These are phyloP conservation scores for Maudiozyma bulderi DNA, from an alignment of 805 yeast species.

Conservation along the genomic window DNA sequence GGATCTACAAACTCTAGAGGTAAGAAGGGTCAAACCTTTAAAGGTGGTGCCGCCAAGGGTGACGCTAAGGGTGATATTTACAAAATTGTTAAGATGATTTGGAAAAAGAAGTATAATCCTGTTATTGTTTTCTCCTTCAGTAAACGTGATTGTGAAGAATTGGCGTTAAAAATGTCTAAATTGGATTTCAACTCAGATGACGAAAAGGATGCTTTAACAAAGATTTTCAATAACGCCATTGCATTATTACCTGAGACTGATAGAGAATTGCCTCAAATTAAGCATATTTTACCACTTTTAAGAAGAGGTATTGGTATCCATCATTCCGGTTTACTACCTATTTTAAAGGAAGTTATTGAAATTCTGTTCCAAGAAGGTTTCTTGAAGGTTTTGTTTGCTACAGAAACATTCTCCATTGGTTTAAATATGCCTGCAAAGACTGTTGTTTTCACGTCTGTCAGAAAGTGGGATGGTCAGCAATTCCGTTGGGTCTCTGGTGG, in stretches of 20 bases:
- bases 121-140: slow-evolving; percentile 98
- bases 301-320: slow-evolving; percentile 97
- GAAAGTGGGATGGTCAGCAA: slow-evolving; percentile 97
- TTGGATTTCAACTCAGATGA: slow-evolving; percentile 89
- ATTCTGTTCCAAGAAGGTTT: slow-evolving; percentile 95
- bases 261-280: slow-evolving; percentile 87
- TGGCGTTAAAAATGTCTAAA: slow-evolving; percentile 92
- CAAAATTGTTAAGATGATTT: slow-evolving; percentile 95
- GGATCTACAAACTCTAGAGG: slow-evolving; percentile 45
- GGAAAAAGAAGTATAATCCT: slow-evolving; percentile 93
- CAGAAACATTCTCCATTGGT: slow-evolving; percentile 97
- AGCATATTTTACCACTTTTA: slow-evolving; percentile 77
- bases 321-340: slow-evolving; percentile 92
- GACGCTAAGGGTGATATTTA: slow-evolving; percentile 77
- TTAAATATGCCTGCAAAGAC: slow-evolving; percentile 99
- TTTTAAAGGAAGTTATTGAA: slow-evolving; percentile 89
- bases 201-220: slow-evolving; percentile 82
- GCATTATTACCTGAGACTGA: slow-evolving; percentile 82
- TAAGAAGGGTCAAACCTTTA: slow-evolving; percentile 73
- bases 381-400: slow-evolving; percentile 88
- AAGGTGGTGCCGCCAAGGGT: slow-evolving; percentile 65
- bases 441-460: slow-evolving; percentile 92
- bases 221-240: slow-evolving; percentile 86
- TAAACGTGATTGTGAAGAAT: slow-evolving; percentile 90
- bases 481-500: slow-evolving; percentile 99